A percentile compares a stretch with the other conserved stretches of the same genome.
Conservation (phyloP, 345 rosid species). For the Draba incana region DNA sequence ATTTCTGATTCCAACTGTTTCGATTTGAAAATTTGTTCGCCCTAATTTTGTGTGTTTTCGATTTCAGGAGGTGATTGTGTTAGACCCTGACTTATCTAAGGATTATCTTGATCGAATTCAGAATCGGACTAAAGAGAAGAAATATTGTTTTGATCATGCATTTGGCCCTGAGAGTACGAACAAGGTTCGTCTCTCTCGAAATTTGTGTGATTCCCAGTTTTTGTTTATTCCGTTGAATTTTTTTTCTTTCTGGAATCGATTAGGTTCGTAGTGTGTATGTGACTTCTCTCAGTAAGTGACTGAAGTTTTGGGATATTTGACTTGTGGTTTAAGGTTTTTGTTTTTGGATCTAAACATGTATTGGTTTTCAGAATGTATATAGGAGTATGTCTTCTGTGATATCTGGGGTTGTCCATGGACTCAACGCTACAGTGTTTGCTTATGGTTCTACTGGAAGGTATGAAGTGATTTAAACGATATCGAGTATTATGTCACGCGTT, state of each 20-base stretch:
- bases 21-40: slow-evolving; percentile 5
- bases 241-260: not conserved
- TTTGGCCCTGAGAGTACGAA: slow-evolving; percentile 72
- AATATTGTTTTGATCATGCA: slow-evolving; percentile 82
- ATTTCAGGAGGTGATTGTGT: slow-evolving; percentile 72
- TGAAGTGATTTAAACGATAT: slow-evolving; percentile 14
- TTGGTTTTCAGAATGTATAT: slow-evolving; percentile 65
- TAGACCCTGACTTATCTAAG: slow-evolving; percentile 87
- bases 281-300: slow-evolving; percentile 7
- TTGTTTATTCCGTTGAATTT: too few relatives aligned
- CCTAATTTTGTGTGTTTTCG: slow-evolving; percentile 32
- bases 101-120: slow-evolving; percentile 84
- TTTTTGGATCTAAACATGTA: slow-evolving; percentile 29
- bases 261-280: slow-evolving; percentile 11
- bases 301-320: slow-evolving; percentile 9
- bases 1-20: slow-evolving; percentile 1
- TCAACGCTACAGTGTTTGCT: slow-evolving; percentile 92
- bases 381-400: slow-evolving; percentile 67
- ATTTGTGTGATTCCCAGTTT: slow-evolving; percentile 43
- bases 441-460: slow-evolving; percentile 99
- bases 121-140: slow-evolving; percentile 83
- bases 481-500: slow-evolving; percentile 8
- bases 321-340: slow-evolving; percentile 36
- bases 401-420: slow-evolving; percentile 89
- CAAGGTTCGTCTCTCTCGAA: slow-evolving; percentile 32